Conservation (phyloP, 352 stramenopile species). For the Globisporangium canariense region DNA sequence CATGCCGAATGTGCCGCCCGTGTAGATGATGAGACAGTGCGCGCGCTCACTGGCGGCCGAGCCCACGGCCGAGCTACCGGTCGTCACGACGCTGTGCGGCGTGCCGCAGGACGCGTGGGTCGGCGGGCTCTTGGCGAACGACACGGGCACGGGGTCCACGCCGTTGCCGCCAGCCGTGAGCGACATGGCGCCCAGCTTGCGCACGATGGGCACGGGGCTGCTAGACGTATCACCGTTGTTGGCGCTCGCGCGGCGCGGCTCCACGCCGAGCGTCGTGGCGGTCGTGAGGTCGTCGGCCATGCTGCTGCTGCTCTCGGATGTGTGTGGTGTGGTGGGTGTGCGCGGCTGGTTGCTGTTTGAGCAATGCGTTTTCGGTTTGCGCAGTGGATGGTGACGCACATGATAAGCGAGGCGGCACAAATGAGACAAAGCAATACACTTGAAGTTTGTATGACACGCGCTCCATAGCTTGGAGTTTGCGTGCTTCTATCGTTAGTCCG, state of each 20-base stretch:
- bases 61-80: neutral
- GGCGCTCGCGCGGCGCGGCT: constrained; percentile 5
- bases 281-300: constrained; percentile 14
- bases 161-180: constrained; percentile 23
- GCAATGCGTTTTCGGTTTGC: constrained; percentile 1
- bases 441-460: neutral
- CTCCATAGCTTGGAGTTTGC: too few species aligned
- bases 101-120: constrained; percentile 14
- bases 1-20: constrained; percentile 91
- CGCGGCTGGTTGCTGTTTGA: neutral
- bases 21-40: constrained; percentile 88
- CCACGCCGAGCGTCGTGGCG: constrained; percentile 6
- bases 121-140: constrained; percentile 26
- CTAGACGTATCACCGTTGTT: neutral
- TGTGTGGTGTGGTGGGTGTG: neutral
- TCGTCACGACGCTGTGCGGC: constrained; percentile 17
- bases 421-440: neutral
- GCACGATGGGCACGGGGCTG: constrained; percentile 15
- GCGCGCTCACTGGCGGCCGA: constrained; percentile 19
- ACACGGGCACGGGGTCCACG: constrained; percentile 30
- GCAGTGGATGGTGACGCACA: constrained; percentile 4
- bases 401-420: neutral
- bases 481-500: too few species aligned
- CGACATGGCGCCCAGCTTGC: constrained; percentile 14
- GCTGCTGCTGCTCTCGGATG: neutral